Conservation (phyloP, 164 flowering plant genomes). For the Sextonia rubra region DNA sequence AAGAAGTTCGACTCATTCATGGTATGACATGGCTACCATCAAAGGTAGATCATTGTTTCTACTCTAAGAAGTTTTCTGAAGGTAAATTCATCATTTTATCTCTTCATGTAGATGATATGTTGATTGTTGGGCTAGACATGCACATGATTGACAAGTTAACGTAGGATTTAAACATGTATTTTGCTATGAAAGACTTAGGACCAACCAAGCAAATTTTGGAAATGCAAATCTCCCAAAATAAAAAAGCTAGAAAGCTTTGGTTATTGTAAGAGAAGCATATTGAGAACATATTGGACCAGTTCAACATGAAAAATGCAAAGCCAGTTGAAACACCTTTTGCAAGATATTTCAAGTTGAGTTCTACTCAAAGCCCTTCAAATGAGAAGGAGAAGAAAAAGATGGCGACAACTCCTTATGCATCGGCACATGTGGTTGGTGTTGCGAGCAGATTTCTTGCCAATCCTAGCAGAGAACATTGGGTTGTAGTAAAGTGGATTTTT, state of each 20-base stretch:
- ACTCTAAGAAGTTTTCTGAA: no score
- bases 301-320: not conserved
- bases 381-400: not conserved
- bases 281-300: not conserved
- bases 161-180: not conserved
- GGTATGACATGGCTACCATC: no score
- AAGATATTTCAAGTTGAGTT: not conserved
- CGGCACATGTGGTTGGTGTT: not conserved
- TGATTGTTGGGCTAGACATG: not conserved
- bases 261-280: not conserved
- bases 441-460: not conserved
- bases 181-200: constrained; percentile 7
- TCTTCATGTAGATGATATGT: constrained; percentile 10
- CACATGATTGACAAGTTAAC: not conserved
- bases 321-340: not conserved
- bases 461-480: not conserved
- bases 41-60: no score
- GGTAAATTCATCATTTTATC: not conserved
- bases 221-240: not conserved
- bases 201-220: not conserved
- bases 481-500: not conserved
- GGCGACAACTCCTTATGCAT: not conserved
- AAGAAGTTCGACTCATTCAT: no score
- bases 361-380: not conserved
- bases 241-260: not conserved